Evolutionary conservation across 75 land plant species (phyloP).

Genomic region (Cunninghamia lanceolata): DNA sequence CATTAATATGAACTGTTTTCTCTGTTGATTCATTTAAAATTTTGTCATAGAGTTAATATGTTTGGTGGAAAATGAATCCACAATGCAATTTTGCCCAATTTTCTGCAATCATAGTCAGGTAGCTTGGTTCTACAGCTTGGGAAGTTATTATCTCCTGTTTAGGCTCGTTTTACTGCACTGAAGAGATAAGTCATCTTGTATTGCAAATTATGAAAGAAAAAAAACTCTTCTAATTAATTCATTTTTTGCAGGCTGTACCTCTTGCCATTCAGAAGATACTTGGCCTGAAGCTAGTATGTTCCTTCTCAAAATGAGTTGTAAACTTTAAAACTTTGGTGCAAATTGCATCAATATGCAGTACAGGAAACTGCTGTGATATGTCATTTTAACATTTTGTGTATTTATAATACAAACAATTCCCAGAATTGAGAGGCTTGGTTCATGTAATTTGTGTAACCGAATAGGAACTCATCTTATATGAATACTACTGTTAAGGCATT

Average conservation of each 20-base stretch:
- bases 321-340: background rate
- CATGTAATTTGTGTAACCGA: background rate
- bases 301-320: background rate
- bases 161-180: background rate
- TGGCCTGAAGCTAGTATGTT: slow-evolving; percentile 53
- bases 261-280: slow-evolving; percentile 89
- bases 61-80: background rate
- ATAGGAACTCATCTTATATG: background rate
- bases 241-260: slow-evolving; percentile 73
- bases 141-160: background rate
- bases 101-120: background rate
- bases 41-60: background rate
- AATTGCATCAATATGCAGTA: background rate
- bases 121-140: background rate
- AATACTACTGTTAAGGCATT: background rate
- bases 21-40: background rate
- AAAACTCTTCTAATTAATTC: background rate
- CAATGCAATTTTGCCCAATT: background rate
- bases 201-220: background rate
- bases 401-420: background rate
- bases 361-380: background rate
- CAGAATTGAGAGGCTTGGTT: background rate
- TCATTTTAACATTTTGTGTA: background rate
- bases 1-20: background rate
- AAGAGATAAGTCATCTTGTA: background rate